Conservation (phyloP, 306 rosid genomes). For the Rosa lucieae region DNA sequence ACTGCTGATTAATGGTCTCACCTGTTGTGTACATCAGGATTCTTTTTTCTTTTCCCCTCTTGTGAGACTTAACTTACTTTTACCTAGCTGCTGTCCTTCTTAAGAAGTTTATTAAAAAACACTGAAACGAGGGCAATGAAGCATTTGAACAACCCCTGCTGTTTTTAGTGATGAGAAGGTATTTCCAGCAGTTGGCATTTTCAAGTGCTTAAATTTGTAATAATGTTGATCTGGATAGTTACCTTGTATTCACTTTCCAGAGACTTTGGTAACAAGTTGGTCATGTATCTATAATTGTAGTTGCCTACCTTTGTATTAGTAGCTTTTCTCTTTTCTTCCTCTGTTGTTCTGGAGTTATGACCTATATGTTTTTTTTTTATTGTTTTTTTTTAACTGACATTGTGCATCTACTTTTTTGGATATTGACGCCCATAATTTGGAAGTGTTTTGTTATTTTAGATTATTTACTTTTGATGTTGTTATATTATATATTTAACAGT, state of each 20-base stretch:
- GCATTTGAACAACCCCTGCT: constrained; percentile 80
- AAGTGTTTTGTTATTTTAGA: background rate
- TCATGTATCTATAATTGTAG: background rate
- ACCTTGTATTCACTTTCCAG: background rate
- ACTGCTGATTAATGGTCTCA: too few relatives aligned
- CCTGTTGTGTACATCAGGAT: too few relatives aligned
- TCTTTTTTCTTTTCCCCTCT: too few relatives aligned
- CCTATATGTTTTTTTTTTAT: background rate
- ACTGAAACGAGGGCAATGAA: constrained; percentile 88
- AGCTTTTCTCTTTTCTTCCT: background rate
- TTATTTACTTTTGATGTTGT: background rate
- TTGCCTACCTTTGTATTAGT: background rate
- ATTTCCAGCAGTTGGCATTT: constrained; percentile 14
- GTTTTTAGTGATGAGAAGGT: constrained; percentile 82
- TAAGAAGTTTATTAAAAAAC: constrained; percentile 84
- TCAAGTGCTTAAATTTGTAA: background rate
- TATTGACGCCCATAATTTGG: background rate
- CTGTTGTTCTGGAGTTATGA: background rate
- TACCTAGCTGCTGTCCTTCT: constrained; percentile 98
- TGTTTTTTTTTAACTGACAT: too few relatives aligned
- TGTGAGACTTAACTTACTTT: too few relatives aligned
- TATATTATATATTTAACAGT: background rate
- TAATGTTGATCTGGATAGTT: background rate
- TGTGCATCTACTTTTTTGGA: too few relatives aligned
- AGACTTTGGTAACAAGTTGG: too few relatives aligned